phyloP scores from a whole-genome alignment of 257 asterid species.

The Solanum stenotomum region DNA sequence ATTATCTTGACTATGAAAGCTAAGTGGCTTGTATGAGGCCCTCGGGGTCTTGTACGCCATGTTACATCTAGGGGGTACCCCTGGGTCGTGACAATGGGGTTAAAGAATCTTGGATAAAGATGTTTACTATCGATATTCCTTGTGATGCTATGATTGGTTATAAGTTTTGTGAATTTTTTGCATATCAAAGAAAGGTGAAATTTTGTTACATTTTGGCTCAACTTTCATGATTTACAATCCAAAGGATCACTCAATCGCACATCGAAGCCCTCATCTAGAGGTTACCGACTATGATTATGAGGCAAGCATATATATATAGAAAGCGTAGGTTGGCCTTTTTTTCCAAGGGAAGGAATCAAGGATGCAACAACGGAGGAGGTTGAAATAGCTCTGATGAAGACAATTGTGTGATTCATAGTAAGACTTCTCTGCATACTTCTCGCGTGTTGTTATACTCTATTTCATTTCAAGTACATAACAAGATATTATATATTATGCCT shows the following conservation, averaged over 20 bases:
- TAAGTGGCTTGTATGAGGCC: too few relatives aligned
- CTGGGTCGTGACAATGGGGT: neutral
- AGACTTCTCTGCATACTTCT: too few relatives aligned
- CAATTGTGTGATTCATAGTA: too few relatives aligned
- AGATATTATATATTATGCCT: too few relatives aligned
- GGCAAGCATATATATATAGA: neutral
- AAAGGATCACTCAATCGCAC: neutral
- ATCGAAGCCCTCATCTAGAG: neutral
- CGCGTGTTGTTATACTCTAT: too few relatives aligned
- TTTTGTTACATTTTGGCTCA: neutral
- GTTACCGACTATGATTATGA: neutral
- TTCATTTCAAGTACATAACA: too few relatives aligned
- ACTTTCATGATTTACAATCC: neutral
- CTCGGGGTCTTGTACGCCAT: too few relatives aligned
- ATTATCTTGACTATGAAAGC: too few relatives aligned
- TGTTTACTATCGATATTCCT: neutral
- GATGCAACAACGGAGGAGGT: neutral
- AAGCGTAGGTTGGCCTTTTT: neutral
- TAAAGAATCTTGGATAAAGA: neutral
- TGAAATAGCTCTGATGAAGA: too few relatives aligned
- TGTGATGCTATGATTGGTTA: neutral
- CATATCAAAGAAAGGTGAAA: neutral
- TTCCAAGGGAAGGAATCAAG: neutral
- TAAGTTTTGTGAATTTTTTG: neutral
- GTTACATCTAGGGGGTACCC: too few relatives aligned